A percentile compares a stretch with the other conserved stretches of the same genome.
Evolutionary conservation across 1,284 basidiomycete genomes (phyloP).

Genomic region (Malassezia equina): DNA sequence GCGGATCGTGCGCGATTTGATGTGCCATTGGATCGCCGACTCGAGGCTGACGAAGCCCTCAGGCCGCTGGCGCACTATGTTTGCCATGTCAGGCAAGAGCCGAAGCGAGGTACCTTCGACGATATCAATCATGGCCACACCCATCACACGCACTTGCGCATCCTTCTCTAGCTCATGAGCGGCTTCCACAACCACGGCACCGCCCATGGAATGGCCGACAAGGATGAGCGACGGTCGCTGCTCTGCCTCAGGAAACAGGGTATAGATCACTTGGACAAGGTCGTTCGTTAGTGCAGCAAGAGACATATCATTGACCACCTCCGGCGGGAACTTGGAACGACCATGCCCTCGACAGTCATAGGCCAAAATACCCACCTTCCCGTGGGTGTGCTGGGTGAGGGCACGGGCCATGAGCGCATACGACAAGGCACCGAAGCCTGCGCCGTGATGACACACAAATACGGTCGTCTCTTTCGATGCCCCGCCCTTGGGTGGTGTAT

Average conservation of each 20-base stretch:
- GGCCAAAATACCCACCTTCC: constrained; percentile 71
- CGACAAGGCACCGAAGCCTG: constrained; percentile 75
- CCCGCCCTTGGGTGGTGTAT: constrained; percentile 27
- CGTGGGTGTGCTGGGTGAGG: constrained; percentile 56
- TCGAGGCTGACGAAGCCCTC: constrained; percentile 70
- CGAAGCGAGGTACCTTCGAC: constrained; percentile 96
- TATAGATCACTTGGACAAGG: constrained; percentile 20
- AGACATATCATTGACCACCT: constrained; percentile 27
- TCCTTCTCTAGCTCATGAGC: constrained; percentile 22
- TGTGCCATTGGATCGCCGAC: constrained; percentile 92
- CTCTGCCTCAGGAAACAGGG: constrained; percentile 23
- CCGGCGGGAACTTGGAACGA: constrained; percentile 7
- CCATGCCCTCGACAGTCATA: constrained; percentile 78
- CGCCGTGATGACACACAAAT: constrained; percentile 86
- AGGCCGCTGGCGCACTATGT: constrained; percentile 72
- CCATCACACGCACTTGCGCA: constrained; percentile 53
- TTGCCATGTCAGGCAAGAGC: constrained; percentile 78
- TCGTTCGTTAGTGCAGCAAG: constrained; percentile 29
- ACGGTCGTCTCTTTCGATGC: constrained; percentile 53
- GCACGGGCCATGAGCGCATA: constrained; percentile 81
- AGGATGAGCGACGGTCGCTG: constrained; percentile 31
- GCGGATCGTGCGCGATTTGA: constrained; percentile 34
- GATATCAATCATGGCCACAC: constrained; percentile 82
- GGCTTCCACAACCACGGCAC: constrained; percentile 30
- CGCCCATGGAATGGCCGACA: constrained; percentile 50